Evolutionary conservation across 2,329 filamentous ascomycete genomes (phyloP), one percentile per base, ranked within the genome.

Genomic region (Aspergillus latus): DNA sequence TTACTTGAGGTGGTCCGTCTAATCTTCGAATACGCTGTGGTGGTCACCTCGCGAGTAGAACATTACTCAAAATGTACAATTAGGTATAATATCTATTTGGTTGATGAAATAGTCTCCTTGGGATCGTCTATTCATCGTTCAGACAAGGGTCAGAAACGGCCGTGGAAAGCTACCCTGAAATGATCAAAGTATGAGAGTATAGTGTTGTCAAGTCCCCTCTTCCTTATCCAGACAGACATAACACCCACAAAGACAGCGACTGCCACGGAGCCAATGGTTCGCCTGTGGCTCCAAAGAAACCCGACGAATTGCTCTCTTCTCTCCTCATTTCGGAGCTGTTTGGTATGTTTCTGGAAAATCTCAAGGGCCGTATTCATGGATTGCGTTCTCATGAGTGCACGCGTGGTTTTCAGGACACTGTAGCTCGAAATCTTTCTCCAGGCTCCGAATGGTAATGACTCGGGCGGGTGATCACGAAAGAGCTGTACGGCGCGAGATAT

Each of bases 391-490:
- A 83, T 78, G 37, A 48, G 79, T 68, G 66, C 83, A 10, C 84
- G 81, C 0, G 89, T 89, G 1, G 92, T 96, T 73, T 96, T 97
- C 51, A 99, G 81, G 7, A 91, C 91, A 70, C 92, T 97, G 57
- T 83, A 83, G 5, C 73, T 71, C 2, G 92, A 92, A 57, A 99
- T 87, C 13, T 74, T 75, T 59, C 79, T 78, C 92, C 92, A 97
- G 5, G 83, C 80, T 36, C 80, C 75, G 51, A 73, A 75, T 6
- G 79, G 82, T 5, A 99, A 77, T 0, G 77, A 80, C 63, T 90
- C 84, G 0, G 93, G 94, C 1, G 92, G 93, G 63, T 89, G 78
- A 2, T 74, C 68, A 5, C 80, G 72, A 70, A 88, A 88, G 0
- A 97, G 80, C 29, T 70, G 68, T 2, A 84, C 79, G 0, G 93